Evolutionary conservation across 192 early-diverging fungal species (phyloP).

Genomic region (Podochytrium sp.): DNA sequence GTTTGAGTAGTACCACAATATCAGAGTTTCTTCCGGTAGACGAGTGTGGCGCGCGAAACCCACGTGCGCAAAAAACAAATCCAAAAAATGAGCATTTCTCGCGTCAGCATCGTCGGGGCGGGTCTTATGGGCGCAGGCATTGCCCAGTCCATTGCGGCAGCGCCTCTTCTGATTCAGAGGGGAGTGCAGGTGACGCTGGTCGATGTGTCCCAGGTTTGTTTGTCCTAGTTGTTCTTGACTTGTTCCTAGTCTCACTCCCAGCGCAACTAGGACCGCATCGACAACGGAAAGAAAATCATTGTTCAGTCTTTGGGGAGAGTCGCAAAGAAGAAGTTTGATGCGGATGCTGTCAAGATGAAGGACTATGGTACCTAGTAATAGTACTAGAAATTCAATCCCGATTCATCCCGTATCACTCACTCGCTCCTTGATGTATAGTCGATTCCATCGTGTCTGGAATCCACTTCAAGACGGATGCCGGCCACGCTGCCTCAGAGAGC

Average conservation of each 20-base stretch:
- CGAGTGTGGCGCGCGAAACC: too few species aligned
- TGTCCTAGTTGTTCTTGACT: not conserved
- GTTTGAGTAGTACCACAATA: too few species aligned
- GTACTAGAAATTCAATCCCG: too few species aligned
- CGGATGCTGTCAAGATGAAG: conserved; percentile 52
- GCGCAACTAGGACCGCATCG: conserved; percentile 57
- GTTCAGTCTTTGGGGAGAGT: conserved; percentile 80
- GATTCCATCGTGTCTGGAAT: conserved; percentile 74
- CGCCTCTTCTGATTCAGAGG: conserved; percentile 41
- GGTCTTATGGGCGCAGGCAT: conserved; percentile 87
- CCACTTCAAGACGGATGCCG: conserved; percentile 65
- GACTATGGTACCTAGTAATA: conserved; percentile 46
- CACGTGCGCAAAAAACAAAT: too few species aligned
- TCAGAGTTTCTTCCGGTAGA: too few species aligned
- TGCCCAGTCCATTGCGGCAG: conserved; percentile 73
- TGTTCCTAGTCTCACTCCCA: not conserved
- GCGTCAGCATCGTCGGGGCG: conserved; percentile 20
- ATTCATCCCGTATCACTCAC: not conserved
- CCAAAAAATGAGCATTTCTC: conserved; percentile 2
- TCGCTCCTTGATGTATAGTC: conserved; percentile 40
- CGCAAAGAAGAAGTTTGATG: conserved; percentile 87
- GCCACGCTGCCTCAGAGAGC: conserved; percentile 60
- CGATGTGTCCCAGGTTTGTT: conserved; percentile 11
- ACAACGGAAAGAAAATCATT: conserved; percentile 85
- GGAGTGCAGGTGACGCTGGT: conserved; percentile 67